Evolutionary conservation across 2,329 filamentous ascomycete species (phyloP).

Genomic region (Aureobasidium sp.): DNA sequence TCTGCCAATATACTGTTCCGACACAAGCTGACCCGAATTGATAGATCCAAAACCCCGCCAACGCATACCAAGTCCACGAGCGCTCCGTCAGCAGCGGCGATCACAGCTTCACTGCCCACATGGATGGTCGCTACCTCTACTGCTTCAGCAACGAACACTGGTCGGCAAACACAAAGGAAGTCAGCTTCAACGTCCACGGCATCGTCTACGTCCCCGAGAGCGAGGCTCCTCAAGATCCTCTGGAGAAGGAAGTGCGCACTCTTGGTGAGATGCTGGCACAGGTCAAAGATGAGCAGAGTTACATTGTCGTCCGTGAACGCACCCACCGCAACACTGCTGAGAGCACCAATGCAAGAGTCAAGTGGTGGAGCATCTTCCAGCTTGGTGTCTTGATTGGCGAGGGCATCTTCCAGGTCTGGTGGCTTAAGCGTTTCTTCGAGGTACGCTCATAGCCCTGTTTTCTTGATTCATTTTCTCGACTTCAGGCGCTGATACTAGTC

Average conservation of each 20-base stretch:
- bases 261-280: constrained; percentile 80
- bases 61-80: constrained; percentile 71
- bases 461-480: not conserved
- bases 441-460: constrained; percentile 34
- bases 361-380: constrained; percentile 99
- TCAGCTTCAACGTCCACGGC: constrained; percentile 98
- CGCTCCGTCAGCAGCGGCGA: constrained; percentile 81
- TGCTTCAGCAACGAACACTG: constrained; percentile 99
- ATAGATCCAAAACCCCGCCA: constrained; percentile 70
- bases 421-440: constrained; percentile 97
- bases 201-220: constrained; percentile 93
- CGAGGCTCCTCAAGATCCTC: constrained; percentile 75
- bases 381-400: constrained; percentile 81
- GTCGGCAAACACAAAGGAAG: constrained; percentile 93
- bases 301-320: constrained; percentile 90
- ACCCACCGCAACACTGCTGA: constrained; percentile 98
- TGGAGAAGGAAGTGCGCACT: constrained; percentile 82
- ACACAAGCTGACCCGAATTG: not conserved
- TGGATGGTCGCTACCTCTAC: constrained; percentile 88
- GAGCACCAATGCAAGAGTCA: constrained; percentile 93
- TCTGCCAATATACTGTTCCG: not conserved
- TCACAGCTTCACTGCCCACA: constrained; percentile 77
- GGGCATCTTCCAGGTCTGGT: constrained; percentile 98
- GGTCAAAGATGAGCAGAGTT: constrained; percentile 96
- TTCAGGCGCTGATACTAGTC: constrained; percentile 3